Evolutionary conservation across 23 red algal species (phyloP), one percentile per base, ranked within the genome.

Genomic region (Gracilaria caudata): DNA sequence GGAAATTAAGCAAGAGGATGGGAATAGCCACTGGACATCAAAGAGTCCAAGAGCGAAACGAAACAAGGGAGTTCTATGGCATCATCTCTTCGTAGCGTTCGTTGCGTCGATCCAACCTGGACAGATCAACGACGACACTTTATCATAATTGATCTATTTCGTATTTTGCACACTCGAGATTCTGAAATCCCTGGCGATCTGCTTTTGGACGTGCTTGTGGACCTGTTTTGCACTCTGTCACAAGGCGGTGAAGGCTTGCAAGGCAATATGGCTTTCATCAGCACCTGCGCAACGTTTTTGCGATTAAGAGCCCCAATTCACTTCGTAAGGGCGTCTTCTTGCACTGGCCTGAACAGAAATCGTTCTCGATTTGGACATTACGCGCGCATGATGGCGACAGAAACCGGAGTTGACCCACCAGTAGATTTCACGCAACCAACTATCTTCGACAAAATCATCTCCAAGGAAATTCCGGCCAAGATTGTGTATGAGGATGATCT

Each of bases 401-500:
- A 89, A 47, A 38, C 79, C 30, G 85, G 85, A 16, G 68, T 38
- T 39, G 55, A 78, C 35, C 56, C 59, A 0, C 85, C 85, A 4
- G 85, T 70, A 1, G 85, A 89, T 39, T 49, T 89, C 57, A 35
- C 85, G n/a, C 20, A 45, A 29, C 85, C 72, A 3, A 89, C 85
- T 4, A 40, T 91, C 51, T 91, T 98, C 61, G 80, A 82, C 29
- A 98, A 98, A 68, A 98, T 98, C 81, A 86, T 90, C 38, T 34
- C 90, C 29, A 93, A 94, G 65, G 95, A 98, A 77, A 98, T 98
- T 60, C 95, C 95, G 6, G 95, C 95, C 0, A 78, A 98, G 23
- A 94, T 98, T 41, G 83, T 98, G 8, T 93, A 94, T 63, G 95
- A 98, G 66, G 95, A 98, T 78, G 95, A 98, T 38, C 73, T 68